Evolutionary conservation across 139 green algal genomes (phyloP), one percentile per base, ranked within the genome.

Genomic region (Raphidocelis subcapitata): DNA sequence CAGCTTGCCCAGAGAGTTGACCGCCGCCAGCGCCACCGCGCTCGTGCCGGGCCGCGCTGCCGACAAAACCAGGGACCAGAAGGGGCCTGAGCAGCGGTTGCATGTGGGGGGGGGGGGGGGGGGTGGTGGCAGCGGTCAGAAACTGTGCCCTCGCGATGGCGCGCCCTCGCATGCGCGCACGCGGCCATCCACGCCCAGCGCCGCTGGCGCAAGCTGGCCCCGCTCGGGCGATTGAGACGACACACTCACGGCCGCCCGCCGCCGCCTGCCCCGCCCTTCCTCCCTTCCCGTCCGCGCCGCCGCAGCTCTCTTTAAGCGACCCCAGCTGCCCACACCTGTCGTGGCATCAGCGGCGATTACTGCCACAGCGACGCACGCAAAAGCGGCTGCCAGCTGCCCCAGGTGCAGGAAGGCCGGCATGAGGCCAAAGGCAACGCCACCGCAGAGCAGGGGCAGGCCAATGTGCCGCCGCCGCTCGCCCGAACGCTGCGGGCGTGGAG

Each of bases 321-420:
- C 21, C 57, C 65, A 41, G 56, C 56, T 67, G 29, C 59, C 67
- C 1, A 41, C 41, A 2, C 69, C 69, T 24, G 69, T 75, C 32
- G 69, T 75, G 21, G 69, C 69, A 36, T 75, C 69, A 31, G 69
- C 69, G 29, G 69, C 69, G 56, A 75, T 57, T 14, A 75, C 69
- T 20, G 69, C 69, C 23, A 32, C 37, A 10, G 56, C 65, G 14
- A 75, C 69, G 8, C 33, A 36, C 26, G 67, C 2, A 26, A 75
- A 75, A 1, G 69, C 69, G 15, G 56, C 55, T 44, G 67, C 56
- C 31, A 67, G 56, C 3, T 28, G 51, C 0, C 23, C 24, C 36
- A 75, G 16, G 41, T 18, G 32, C 56, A 75, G 57, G 55, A 75
- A 37, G 55, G 60, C 29, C 37, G 69, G 69, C 69, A 75, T 57